Percentiles rank a stretch among this genome's conserved stretches.
Conservation (phyloP, 768 basidiomycete species). For the Tylopilus sp. region DNA sequence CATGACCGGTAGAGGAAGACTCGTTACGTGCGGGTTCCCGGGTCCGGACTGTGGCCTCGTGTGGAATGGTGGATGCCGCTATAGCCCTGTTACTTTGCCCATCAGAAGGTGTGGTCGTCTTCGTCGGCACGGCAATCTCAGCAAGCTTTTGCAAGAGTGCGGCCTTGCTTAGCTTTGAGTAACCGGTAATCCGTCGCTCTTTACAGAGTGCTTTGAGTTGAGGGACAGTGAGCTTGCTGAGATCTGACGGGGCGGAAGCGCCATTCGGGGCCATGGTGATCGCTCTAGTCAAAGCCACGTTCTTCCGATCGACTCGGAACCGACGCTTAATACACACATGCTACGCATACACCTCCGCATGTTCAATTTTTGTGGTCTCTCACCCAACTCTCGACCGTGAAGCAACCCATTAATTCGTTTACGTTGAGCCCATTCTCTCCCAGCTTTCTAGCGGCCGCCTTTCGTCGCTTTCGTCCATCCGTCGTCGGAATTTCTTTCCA, state of each 20-base stretch:
- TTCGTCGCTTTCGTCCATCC: slow-evolving; percentile 14
- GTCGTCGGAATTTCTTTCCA: slow-evolving; percentile 8
- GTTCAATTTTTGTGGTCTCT: slow-evolving; percentile 7
- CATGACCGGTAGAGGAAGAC: not conserved
- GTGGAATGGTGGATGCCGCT: too few species aligned
- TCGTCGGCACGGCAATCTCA: not conserved
- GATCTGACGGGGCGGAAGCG: slow-evolving; percentile 9
- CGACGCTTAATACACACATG: too few species aligned
- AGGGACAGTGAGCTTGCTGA: slow-evolving; percentile 48
- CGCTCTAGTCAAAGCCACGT: not conserved
- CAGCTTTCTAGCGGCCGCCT: slow-evolving; percentile 12
- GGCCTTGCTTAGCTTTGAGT: slow-evolving; percentile 63
- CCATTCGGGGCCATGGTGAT: slow-evolving; percentile 10
- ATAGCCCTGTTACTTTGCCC: not conserved
- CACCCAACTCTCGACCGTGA: slow-evolving; percentile 15
- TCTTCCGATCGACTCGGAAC: too few species aligned
- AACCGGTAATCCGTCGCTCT: slow-evolving; percentile 55
- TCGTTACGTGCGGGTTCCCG: not conserved
- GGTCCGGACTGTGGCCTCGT: too few species aligned
- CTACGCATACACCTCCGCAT: not conserved
- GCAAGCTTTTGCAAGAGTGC: slow-evolving; percentile 50
- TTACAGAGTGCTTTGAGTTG: slow-evolving; percentile 70
- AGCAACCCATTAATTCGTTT: slow-evolving; percentile 16
- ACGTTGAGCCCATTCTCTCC: slow-evolving; percentile 12
- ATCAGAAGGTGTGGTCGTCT: not conserved